These are phyloP conservation scores for Panicum virgatum DNA, from an alignment of 202 grass and related monocot genomes.

Conservation along the genomic window DNA sequence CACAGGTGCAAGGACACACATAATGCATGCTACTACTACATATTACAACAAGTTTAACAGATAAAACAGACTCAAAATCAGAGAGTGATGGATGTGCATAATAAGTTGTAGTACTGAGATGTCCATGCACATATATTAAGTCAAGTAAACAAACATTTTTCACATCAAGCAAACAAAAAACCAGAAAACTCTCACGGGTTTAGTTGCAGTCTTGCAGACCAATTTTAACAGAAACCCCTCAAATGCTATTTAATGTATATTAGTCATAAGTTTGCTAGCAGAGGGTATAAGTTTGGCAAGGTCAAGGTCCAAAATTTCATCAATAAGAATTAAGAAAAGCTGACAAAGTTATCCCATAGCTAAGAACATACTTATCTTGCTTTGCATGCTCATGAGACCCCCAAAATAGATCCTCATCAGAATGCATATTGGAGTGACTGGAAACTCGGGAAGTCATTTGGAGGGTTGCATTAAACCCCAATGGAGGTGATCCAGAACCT, in stretches of 20 bases:
- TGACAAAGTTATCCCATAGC: neutral
- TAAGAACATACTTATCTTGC: conserved; percentile 24
- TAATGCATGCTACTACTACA: neutral
- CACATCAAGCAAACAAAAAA: neutral
- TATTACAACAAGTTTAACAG: neutral
- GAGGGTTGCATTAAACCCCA: neutral
- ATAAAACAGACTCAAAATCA: neutral
- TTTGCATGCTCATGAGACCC: conserved; percentile 2
- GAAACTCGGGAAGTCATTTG: conserved; percentile 7
- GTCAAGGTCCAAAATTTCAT: neutral
- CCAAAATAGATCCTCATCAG: neutral
- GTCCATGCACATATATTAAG: neutral
- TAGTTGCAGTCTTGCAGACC: conserved; percentile 12
- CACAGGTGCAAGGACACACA: neutral
- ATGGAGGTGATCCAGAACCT: conserved; percentile 18
- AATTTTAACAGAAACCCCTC: neutral
- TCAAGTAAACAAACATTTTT: neutral
- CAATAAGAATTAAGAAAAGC: neutral
- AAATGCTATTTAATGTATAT: neutral
- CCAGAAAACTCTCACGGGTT: neutral
- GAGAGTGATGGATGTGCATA: no score
- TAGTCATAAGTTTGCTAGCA: neutral
- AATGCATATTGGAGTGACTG: neutral
- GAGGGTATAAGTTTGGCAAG: neutral
- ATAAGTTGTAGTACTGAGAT: neutral